Evolutionary conservation across 768 basidiomycete species (phyloP).

Genomic region (Hortiboletus campestris): DNA sequence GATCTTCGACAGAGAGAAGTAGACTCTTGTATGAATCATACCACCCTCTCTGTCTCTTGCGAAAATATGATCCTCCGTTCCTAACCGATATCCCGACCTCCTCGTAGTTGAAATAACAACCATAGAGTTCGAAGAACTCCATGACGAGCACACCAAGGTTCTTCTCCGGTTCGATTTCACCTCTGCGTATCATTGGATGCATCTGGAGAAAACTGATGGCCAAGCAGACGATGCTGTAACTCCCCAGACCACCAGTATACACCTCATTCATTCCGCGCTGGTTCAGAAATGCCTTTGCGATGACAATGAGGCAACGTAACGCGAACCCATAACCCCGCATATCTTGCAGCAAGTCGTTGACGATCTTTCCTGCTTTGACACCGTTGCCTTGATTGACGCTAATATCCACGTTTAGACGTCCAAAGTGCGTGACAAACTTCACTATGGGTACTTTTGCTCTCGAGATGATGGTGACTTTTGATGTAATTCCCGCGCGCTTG

Average conservation of each 20-base stretch:
- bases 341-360: constrained; percentile 74
- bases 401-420: constrained; percentile 87
- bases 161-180: constrained; percentile 80
- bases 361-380: constrained; percentile 70
- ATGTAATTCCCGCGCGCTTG: constrained; percentile 70
- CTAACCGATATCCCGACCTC: constrained; percentile 86
- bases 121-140: constrained; percentile 98
- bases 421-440: constrained; percentile 85
- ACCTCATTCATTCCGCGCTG: constrained; percentile 97
- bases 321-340: constrained; percentile 59
- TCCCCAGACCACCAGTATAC: constrained; percentile 92
- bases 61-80: constrained; percentile 87
- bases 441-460: constrained; percentile 96
- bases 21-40: constrained; percentile 51
- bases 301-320: constrained; percentile 77
- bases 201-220: constrained; percentile 95
- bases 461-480: constrained; percentile 81
- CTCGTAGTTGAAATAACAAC: constrained; percentile 86
- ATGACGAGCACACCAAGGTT: constrained; percentile 94
- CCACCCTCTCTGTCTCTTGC: constrained; percentile 84
- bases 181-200: constrained; percentile 90
- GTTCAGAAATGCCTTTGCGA: constrained; percentile 86
- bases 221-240: constrained; percentile 91
- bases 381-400: constrained; percentile 91
- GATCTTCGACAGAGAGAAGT: constrained; percentile 89